phyloP scores from a whole-genome alignment of 73 alveolate genomes.

The Effrenium voratum region DNA sequence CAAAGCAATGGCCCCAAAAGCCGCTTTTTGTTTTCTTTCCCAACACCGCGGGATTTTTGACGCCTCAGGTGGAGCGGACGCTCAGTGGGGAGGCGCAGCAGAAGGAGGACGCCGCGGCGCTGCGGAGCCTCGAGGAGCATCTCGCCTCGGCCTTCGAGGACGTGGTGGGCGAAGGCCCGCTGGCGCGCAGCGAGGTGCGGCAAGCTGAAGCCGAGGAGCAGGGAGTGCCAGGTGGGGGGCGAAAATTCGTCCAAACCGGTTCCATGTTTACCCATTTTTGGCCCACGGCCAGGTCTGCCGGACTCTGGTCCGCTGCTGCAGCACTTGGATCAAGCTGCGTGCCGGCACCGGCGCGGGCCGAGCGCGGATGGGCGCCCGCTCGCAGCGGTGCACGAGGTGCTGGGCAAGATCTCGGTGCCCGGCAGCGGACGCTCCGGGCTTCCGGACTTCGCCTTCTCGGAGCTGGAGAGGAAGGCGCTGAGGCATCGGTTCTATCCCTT shows the following conservation, averaged over 20 bases:
- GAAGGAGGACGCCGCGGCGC: constrained; percentile 47
- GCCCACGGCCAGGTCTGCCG: neutral
- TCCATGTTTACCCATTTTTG: neutral
- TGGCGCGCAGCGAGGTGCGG: neutral
- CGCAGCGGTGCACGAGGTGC: neutral
- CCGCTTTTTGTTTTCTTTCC: no score
- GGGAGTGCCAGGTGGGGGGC: neutral
- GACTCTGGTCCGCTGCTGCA: neutral
- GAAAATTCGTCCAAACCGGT: neutral
- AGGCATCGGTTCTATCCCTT: constrained; percentile 93
- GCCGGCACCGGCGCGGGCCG: constrained; percentile 41
- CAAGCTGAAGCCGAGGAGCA: neutral
- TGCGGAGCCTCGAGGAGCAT: neutral
- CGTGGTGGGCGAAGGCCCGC: constrained; percentile 38
- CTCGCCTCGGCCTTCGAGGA: constrained; percentile 46
- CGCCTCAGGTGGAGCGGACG: constrained; percentile 54
- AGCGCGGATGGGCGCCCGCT: neutral
- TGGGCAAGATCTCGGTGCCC: constrained; percentile 14
- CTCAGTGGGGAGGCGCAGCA: constrained; percentile 60
- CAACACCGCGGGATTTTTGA: no score
- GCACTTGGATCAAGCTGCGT: constrained; percentile 75
- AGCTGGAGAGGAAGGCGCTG: neutral
- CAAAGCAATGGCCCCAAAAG: no score
- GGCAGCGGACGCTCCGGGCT: constrained; percentile 18
- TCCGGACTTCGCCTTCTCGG: neutral